Evolutionary conservation across 2,329 filamentous ascomycete genomes (phyloP).

Genomic region (Nannizziopsis arthrosporioides): DNA sequence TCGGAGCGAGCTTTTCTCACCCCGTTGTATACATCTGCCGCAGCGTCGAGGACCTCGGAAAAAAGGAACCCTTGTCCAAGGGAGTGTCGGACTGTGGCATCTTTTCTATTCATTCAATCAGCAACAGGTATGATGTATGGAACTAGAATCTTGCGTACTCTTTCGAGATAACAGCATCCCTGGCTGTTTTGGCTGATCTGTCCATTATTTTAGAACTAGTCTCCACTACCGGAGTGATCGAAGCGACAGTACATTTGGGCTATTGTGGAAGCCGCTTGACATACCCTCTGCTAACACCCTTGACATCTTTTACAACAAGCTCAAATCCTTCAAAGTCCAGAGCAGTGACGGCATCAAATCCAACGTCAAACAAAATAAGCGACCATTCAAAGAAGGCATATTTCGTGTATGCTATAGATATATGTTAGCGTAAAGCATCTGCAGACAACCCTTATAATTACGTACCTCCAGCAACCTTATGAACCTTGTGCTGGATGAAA

Average conservation of each 20-base stretch:
- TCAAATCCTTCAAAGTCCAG: conserved; percentile 86
- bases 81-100: conserved; percentile 58
- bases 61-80: conserved; percentile 63
- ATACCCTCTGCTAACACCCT: conserved; percentile 93
- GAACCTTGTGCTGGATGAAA: conserved; percentile 97
- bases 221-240: conserved; percentile 27
- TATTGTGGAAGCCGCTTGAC: conserved; percentile 91
- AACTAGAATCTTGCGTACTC: conserved; percentile 47
- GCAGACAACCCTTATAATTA: conserved; percentile 3
- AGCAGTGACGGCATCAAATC: conserved; percentile 87
- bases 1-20: too few species aligned
- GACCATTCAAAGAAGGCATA: conserved; percentile 99
- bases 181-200: conserved; percentile 41
- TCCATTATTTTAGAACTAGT: conserved; percentile 27
- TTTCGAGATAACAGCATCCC: conserved; percentile 51
- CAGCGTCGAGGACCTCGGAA: conserved; percentile 63
- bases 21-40: conserved; percentile 83
- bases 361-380: conserved; percentile 87
- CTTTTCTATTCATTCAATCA: conserved; percentile 48
- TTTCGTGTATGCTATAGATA: conserved; percentile 68
- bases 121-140: neutral
- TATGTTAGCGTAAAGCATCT: conserved; percentile 15
- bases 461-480: conserved; percentile 83
- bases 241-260: conserved; percentile 45
- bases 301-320: conserved; percentile 75